Evolutionary conservation across 225 moss, liverwort and hornwort genomes (phyloP), one percentile per base, ranked within the genome.

Genomic region (Climacium dendroides): DNA sequence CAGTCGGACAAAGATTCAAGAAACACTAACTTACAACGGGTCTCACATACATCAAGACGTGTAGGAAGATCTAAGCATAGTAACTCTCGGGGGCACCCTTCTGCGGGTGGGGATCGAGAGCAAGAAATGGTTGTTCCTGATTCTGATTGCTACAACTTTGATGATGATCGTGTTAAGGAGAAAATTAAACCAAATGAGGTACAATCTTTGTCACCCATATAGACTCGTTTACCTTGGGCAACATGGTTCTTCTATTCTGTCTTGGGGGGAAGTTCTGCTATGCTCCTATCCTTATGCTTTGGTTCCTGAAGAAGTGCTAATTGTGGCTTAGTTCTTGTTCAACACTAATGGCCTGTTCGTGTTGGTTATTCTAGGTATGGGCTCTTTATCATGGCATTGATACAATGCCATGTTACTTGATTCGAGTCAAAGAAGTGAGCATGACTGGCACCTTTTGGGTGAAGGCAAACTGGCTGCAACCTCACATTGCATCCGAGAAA

Each of bases 371-470:
- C 59, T 79, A 92, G 92, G 78, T 94, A 23, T 94, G 94, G 94
- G 93, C 94, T 25, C 77, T 94, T 62, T 94, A 94, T 64, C 85
- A 91, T 47, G 88, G 81, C 29, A 69, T 60, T 43, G 93, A 94
- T 86, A 32, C 55, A 19, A 94, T 94, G 94, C 94, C 93, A 55
- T 90, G 93, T 8, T 67, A 83, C 39, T 89, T 90, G 89, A 92
- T 93, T 81, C 88, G 85, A 82, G 78, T 92, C 37, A 90, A 93
- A 88, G 92, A 89, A 65, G 93, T 94, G 60, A 82, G 79, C 80
- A 23, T 28, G 50, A 47, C 43, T 67, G 84, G 85, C 26, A 25
- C 74, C 52, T 92, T 94, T 62, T 84, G 80, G 88, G 92, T 92
- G 82, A 89, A 82, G 57, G 88, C 88, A 39, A 86, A 47, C 45